Evolutionary conservation across 805 yeast species (phyloP), one percentile per base, ranked within the genome.

Genomic region (Candida manassasensis): DNA sequence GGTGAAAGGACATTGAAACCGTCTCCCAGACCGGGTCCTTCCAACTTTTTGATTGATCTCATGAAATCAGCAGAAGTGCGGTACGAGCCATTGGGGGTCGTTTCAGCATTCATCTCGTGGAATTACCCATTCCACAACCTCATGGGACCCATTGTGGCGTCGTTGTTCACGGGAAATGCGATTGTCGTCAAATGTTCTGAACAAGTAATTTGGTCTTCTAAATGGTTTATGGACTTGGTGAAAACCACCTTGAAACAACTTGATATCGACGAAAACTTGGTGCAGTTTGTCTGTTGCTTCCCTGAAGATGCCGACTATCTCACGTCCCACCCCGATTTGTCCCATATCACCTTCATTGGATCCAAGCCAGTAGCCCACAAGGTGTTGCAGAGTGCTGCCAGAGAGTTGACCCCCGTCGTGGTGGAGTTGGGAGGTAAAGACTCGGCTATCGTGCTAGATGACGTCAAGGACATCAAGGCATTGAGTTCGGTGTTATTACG

Each of bases 401-500:
- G 77, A 40, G 72, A 84, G n/a, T 67, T 93, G 49, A 90, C 96
- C 0, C 99, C 97, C 0, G 88, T 90, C 28, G 97, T 90, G 15
- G 89, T 87, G 7, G 99, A 93, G 59, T 69, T 93, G 24, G 99
- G 99, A 24, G 99, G 99, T 14, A 93, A 93, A 52, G 99, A 93
- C 57, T 83, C 97, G 0, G 77, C 87, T 14, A 71, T 93, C 34
- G 87, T 89, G 3, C 71, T 93, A 44, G 97, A 90, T 50, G 93
- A 86, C 47, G 82, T 76, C 26, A 66, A 75, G 42, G 77, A 80
- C 44, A 45, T 62, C 18, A 52, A 62, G 19, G 80, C 95, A 0
- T 47, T 67, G 15, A 51, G 70, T 0, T 85, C 96, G 11, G 79
- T 88, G 17, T 73, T 93, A 26, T 73, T 93, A 82, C 73, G 99